Conservation (phyloP, 2,329 filamentous ascomycete genomes). For the Exophiala sp. region DNA sequence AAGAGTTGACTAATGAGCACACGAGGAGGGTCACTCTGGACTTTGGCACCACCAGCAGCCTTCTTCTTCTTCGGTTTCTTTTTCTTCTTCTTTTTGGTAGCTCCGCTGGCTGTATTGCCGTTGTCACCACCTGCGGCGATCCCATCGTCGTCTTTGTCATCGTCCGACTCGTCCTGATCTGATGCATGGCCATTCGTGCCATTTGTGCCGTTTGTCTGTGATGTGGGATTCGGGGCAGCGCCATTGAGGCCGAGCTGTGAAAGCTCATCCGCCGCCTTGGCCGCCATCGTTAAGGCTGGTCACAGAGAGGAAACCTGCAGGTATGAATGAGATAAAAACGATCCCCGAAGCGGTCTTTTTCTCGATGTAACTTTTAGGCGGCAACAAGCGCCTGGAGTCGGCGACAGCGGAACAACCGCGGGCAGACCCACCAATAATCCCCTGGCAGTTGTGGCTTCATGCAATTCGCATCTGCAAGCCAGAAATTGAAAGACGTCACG, state of each 20-base stretch:
- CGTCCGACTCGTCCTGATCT: conserved; percentile 54
- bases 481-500: conserved; percentile 13
- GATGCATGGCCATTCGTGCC: conserved; percentile 43
- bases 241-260: conserved; percentile 32
- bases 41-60: conserved; percentile 54
- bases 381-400: not conserved
- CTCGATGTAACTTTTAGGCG: not conserved
- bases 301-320: not conserved
- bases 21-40: conserved; percentile 73
- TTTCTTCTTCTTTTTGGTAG: conserved; percentile 77
- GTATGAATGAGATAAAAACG: not conserved
- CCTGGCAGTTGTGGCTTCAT: not conserved
- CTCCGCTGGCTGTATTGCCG: conserved; percentile 28
- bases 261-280: conserved; percentile 28
- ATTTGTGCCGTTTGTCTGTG: conserved; percentile 29
- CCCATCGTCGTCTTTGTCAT: conserved; percentile 50
- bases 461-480: not conserved
- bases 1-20: conserved; percentile 72
- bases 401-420: conserved; percentile 7
- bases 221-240: conserved; percentile 30
- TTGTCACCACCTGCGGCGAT: conserved; percentile 39
- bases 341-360: not conserved
- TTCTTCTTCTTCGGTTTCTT: conserved; percentile 74
- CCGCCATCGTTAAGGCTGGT: conserved; percentile 18
- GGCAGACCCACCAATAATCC: not conserved